phyloP scores from a whole-genome alignment of 495 filamentous ascomycete species.

The Emericellopsis terricola region DNA sequence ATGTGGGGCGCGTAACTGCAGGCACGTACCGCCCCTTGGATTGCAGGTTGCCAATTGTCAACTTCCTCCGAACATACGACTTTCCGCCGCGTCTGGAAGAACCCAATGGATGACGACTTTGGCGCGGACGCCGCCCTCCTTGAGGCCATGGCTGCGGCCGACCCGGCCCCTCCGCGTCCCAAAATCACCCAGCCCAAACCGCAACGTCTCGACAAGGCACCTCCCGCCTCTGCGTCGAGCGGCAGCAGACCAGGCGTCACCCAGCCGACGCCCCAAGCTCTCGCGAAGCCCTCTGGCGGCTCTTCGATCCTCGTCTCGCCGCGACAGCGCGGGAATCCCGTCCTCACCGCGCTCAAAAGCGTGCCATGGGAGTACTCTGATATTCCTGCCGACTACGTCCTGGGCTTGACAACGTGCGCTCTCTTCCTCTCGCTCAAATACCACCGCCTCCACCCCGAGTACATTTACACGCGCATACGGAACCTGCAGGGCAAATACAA shows the following conservation, averaged over 20 bases:
- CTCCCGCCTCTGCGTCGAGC: constrained; percentile 17
- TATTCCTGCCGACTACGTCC: constrained; percentile 80
- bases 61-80: too few relatives aligned
- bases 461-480: constrained; percentile 85
- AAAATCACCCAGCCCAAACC: constrained; percentile 21
- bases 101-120: constrained; percentile 42
- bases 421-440: constrained; percentile 86
- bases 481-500: constrained; percentile 64
- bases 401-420: constrained; percentile 76
- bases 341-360: constrained; percentile 61
- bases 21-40: too few relatives aligned
- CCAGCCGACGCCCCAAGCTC: constrained; percentile 74
- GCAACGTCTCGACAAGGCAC: constrained; percentile 24
- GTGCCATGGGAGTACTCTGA: constrained; percentile 96
- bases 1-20: too few relatives aligned
- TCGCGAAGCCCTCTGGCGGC: constrained; percentile 46
- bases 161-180: constrained; percentile 11
- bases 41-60: too few relatives aligned
- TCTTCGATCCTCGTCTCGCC: constrained; percentile 71
- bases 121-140: constrained; percentile 41
- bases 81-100: too few relatives aligned
- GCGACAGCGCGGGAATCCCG: constrained; percentile 85
- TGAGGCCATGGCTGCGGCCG: constrained; percentile 20
- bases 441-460: constrained; percentile 91
- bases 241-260: constrained; percentile 37